Evolutionary conservation across 2,329 filamentous ascomycete species (phyloP).

Genomic region (Colletotrichum spinosum): DNA sequence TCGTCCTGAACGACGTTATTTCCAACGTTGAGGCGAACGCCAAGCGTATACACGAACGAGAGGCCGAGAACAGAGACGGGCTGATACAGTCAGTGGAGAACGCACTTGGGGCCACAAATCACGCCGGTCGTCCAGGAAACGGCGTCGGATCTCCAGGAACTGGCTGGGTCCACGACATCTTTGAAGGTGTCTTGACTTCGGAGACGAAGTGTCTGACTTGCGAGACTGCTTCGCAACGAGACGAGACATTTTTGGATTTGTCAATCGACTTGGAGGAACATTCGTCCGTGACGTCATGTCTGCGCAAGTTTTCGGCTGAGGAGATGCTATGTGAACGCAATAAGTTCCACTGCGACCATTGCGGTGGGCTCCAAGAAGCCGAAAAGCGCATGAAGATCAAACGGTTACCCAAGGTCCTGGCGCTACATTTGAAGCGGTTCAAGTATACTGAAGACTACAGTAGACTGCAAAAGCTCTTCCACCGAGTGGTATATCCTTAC

Average conservation of each 20-base stretch:
- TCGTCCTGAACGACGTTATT: constrained; percentile 96
- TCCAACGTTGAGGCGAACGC: constrained; percentile 93
- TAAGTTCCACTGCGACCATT: constrained; percentile 99
- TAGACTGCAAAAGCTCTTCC: constrained; percentile 93
- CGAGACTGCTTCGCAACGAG: constrained; percentile 92
- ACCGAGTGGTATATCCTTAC: constrained; percentile 96
- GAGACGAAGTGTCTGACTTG: constrained; percentile 97
- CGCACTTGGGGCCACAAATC: constrained; percentile 47
- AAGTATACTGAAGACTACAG: constrained; percentile 98
- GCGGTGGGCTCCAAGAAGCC: constrained; percentile 94
- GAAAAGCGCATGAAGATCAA: constrained; percentile 99
- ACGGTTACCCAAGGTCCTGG: constrained; percentile 88
- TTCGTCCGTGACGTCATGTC: constrained; percentile 93
- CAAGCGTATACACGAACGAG: constrained; percentile 68
- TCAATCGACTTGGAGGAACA: constrained; percentile 97
- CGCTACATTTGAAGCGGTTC: constrained; percentile 94
- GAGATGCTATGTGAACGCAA: constrained; percentile 99
- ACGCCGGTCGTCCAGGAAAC: constrained; percentile 43
- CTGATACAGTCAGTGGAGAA: constrained; percentile 64
- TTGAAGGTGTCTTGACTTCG: constrained; percentile 93
- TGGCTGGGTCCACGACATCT: constrained; percentile 96
- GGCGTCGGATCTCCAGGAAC: constrained; percentile 71
- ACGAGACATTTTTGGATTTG: constrained; percentile 95
- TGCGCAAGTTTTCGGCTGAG: constrained; percentile 96
- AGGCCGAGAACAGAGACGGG: constrained; percentile 54